A percentile compares a stretch with the other conserved stretches of the same genome.
phyloP scores from a whole-genome alignment of 805 yeast genomes.

The Torulaspora indica region DNA sequence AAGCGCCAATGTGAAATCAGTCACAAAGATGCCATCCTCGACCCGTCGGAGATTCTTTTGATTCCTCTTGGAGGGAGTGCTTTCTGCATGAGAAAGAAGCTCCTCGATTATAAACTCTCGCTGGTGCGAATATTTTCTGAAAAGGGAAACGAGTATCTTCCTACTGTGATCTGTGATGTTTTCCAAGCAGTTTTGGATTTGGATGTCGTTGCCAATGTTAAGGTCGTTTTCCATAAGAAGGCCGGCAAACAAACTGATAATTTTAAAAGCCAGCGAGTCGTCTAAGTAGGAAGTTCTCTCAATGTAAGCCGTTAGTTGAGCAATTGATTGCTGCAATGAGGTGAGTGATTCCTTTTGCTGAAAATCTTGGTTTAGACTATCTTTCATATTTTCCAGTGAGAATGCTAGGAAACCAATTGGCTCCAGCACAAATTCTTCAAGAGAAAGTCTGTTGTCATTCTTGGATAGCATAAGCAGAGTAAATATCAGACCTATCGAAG shows the following conservation, averaged over 20 bases:
- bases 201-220: conserved; percentile 10
- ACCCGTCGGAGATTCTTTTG: conserved; percentile 25
- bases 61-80: conserved; percentile 44
- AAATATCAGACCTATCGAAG: conserved; percentile 40
- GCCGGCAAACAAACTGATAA: conserved; percentile 48
- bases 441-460: conserved; percentile 42
- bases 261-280: conserved; percentile 51
- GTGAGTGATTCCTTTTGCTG: conserved; percentile 13
- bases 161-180: conserved; percentile 21
- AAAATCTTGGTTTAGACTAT: conserved; percentile 19
- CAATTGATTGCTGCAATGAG: conserved; percentile 19
- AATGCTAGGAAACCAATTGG: conserved; percentile 40
- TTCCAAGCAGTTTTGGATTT: conserved; percentile 21
- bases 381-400: conserved; percentile 34
- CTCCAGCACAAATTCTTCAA: conserved; percentile 43
- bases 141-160: conserved; percentile 38
- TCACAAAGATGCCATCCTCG: conserved; percentile 15
- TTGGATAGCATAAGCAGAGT: conserved; percentile 40
- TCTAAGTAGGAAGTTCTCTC: conserved; percentile 34
- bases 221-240: conserved; percentile 22
- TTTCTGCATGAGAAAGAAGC: conserved; percentile 47
- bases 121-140: conserved; percentile 45
- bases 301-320: conserved; percentile 26
- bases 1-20: conserved; percentile 32
- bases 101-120: conserved; percentile 59